phyloP scores from a whole-genome alignment of 495 filamentous ascomycete genomes.

The Staphylotrichum longicolle region DNA sequence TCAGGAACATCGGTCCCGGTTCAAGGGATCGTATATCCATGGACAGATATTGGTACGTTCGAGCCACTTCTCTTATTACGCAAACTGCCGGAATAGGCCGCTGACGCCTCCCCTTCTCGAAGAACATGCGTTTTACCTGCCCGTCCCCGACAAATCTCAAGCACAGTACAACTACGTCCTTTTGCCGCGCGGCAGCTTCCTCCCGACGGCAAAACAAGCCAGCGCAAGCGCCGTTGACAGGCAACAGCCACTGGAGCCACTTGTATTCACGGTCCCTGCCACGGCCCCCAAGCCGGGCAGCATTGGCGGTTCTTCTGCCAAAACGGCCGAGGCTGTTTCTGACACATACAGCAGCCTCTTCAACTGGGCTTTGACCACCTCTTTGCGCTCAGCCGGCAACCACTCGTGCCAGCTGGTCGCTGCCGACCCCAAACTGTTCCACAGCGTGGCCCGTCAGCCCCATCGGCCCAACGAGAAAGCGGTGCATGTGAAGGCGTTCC shows the following conservation, averaged over 20 bases:
- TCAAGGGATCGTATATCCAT: conserved; percentile 61
- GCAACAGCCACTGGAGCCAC: conserved; percentile 55
- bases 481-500: conserved; percentile 87
- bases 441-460: conserved; percentile 71
- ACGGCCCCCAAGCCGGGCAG: conserved; percentile 64
- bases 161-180: conserved; percentile 87
- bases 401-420: conserved; percentile 59
- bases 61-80: too few relatives aligned
- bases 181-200: conserved; percentile 66
- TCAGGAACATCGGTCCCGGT: conserved; percentile 63
- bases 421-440: conserved; percentile 72
- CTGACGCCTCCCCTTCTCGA: not conserved
- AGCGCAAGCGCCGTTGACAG: conserved; percentile 32
- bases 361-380: conserved; percentile 61
- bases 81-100: too few relatives aligned
- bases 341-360: conserved; percentile 60
- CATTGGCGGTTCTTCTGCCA: conserved; percentile 45
- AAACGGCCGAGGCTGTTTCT: conserved; percentile 53
- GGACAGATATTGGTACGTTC: conserved; percentile 70
- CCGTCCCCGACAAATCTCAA: conserved; percentile 86
- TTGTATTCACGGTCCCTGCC: conserved; percentile 80
- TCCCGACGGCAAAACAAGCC: conserved; percentile 33
- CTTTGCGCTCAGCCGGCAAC: conserved; percentile 52
- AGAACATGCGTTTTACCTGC: conserved; percentile 79
- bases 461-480: conserved; percentile 87